These are phyloP conservation scores for Chaetomiaceae sp. DNA, from an alignment of 2,329 filamentous ascomycete genomes.

Conservation along the genomic window DNA sequence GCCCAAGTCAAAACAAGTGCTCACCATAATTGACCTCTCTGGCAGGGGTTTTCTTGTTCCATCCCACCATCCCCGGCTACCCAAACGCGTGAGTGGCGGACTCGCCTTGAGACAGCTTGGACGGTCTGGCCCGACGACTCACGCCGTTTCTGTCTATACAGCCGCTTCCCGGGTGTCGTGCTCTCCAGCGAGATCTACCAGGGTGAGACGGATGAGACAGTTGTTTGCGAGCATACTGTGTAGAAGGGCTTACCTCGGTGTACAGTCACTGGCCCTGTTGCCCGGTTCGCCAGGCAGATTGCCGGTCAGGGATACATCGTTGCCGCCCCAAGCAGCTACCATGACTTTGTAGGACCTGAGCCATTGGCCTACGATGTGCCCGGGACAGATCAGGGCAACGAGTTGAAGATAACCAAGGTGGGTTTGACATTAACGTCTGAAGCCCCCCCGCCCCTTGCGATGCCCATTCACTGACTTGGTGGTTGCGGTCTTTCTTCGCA, in stretches of 20 bases:
- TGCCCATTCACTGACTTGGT: no score
- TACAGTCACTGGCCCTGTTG: conserved; percentile 80
- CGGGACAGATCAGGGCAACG: conserved; percentile 82
- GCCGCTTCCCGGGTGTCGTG: conserved; percentile 74
- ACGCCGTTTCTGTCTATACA: conserved; percentile 27
- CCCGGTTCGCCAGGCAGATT: conserved; percentile 85
- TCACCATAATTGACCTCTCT: no score
- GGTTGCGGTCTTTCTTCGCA: no score
- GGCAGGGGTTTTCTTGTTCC: conserved; percentile 80
- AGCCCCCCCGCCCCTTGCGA: no score
- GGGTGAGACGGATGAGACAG: conserved; percentile 61
- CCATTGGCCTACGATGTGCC: conserved; percentile 78
- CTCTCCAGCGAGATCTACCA: conserved; percentile 95
- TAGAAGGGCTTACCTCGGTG: no score
- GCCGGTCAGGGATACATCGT: conserved; percentile 91
- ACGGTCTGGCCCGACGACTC: conserved; percentile 1
- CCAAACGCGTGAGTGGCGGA: conserved; percentile 72
- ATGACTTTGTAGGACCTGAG: conserved; percentile 85
- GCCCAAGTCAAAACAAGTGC: no score
- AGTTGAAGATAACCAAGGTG: conserved; percentile 81
- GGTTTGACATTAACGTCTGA: no score
- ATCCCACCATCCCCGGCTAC: conserved; percentile 77
- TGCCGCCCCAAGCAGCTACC: conserved; percentile 83
- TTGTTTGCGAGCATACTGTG: no score
- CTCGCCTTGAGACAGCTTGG: no score